phyloP scores from a whole-genome alignment of 495 filamentous ascomycete genomes.

The Xylaria castorea region DNA sequence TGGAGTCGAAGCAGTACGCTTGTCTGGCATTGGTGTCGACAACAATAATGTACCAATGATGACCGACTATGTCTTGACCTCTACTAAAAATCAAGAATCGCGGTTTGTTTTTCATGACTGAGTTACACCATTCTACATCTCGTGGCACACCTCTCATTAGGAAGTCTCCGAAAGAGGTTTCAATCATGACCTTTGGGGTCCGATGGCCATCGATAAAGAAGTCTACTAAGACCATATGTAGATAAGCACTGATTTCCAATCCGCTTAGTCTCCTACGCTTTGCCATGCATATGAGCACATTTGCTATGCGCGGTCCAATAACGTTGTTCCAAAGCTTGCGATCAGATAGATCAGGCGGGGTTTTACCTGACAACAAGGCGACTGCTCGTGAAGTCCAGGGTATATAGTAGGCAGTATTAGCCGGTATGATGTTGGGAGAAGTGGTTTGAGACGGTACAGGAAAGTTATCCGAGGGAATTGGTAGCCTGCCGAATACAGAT shows the following conservation, averaged over 20 bases:
- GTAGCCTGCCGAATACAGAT: background rate
- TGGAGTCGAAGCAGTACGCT: constrained; percentile 20
- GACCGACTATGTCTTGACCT: background rate
- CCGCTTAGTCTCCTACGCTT: background rate
- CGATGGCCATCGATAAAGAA: background rate
- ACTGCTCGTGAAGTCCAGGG: background rate
- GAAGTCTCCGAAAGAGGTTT: constrained; percentile 11
- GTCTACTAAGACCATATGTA: constrained; percentile 17
- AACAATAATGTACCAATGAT: constrained; percentile 18
- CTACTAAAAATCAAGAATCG: constrained; percentile 20
- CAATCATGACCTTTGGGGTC: background rate
- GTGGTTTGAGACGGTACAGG: background rate
- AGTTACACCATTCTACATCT: constrained; percentile 9
- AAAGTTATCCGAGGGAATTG: background rate
- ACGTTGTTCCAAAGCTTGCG: background rate
- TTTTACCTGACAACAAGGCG: background rate
- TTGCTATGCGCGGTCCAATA: constrained; percentile 13
- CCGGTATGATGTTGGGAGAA: background rate
- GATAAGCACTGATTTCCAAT: constrained; percentile 2
- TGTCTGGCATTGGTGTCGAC: constrained; percentile 2
- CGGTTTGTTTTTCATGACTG: background rate
- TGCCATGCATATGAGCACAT: constrained; percentile 13
- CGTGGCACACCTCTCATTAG: background rate
- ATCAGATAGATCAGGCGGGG: background rate
- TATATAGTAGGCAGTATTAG: background rate